phyloP scores from a whole-genome alignment of 225 moss, liverwort and hornwort species.

The Pleurozium schreberi region DNA sequence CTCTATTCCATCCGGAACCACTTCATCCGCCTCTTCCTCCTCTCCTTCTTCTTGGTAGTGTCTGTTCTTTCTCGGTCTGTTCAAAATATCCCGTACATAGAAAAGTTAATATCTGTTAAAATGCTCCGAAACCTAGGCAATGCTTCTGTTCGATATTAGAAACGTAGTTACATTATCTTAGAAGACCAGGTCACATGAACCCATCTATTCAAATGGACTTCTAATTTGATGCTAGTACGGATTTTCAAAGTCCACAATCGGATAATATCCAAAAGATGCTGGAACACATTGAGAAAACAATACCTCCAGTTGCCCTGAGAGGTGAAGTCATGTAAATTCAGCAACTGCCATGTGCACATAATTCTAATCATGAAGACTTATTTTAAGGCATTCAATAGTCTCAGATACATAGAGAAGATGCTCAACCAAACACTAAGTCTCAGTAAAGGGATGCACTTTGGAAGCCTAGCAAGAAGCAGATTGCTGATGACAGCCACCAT shows the following conservation, averaged over 20 bases:
- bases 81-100: neutral
- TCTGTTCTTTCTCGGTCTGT: slow-evolving; percentile 54
- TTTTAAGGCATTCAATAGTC: neutral
- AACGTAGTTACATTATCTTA: neutral
- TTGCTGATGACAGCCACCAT: slow-evolving; percentile 97
- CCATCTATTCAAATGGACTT: neutral
- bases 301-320: neutral
- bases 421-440: neutral
- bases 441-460: slow-evolving; percentile 38
- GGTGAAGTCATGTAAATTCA: neutral
- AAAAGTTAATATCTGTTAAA: neutral
- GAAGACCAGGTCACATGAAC: neutral
- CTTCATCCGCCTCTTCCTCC: slow-evolving; percentile 95
- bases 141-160: neutral
- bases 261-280: neutral
- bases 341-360: neutral
- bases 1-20: slow-evolving; percentile 96
- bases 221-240: neutral
- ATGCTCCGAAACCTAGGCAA: neutral
- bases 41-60: slow-evolving; percentile 68
- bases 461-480: slow-evolving; percentile 91
- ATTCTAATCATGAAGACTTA: neutral
- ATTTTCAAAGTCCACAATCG: neutral
- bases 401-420: neutral
- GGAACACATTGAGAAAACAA: neutral